Evolutionary conservation across 176 grass and related monocot species (phyloP).

Genomic region (Avena insularis): DNA sequence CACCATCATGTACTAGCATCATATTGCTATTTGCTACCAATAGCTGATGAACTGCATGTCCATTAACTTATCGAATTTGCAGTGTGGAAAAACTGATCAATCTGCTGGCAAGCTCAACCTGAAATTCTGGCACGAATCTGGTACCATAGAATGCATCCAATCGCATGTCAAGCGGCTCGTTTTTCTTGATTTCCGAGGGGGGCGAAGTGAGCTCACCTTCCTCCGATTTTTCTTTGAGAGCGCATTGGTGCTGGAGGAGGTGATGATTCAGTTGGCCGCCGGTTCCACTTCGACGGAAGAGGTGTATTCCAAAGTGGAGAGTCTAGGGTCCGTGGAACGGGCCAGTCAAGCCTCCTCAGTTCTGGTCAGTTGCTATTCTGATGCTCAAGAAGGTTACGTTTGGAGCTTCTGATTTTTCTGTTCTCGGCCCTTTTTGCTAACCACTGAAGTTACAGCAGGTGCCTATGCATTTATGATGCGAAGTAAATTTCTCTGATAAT

Average conservation of each 20-base stretch:
- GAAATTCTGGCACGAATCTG: not conserved
- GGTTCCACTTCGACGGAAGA: not conserved
- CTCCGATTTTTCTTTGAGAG: constrained; percentile 13
- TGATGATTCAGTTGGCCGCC: not conserved
- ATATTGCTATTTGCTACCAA: not conserved
- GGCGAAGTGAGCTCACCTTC: not conserved
- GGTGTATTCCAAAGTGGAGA: not conserved
- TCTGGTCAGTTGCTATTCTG: not conserved
- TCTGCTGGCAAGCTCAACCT: not conserved
- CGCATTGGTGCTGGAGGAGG: not conserved
- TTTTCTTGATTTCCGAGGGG: not conserved
- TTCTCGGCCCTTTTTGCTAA: too few species aligned
- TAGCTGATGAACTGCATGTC: not conserved
- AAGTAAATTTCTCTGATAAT: too few species aligned
- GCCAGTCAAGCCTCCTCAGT: not conserved
- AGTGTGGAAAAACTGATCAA: not conserved
- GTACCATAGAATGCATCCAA: not conserved
- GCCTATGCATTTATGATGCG: too few species aligned
- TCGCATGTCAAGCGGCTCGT: not conserved
- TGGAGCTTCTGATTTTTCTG: not conserved
- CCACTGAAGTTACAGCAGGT: too few species aligned
- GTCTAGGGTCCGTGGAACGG: not conserved
- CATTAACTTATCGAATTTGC: not conserved
- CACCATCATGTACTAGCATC: not conserved
- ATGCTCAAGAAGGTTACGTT: not conserved